Evolutionary conservation across 306 rosid species (phyloP).

Genomic region (Boehmeria nivea): DNA sequence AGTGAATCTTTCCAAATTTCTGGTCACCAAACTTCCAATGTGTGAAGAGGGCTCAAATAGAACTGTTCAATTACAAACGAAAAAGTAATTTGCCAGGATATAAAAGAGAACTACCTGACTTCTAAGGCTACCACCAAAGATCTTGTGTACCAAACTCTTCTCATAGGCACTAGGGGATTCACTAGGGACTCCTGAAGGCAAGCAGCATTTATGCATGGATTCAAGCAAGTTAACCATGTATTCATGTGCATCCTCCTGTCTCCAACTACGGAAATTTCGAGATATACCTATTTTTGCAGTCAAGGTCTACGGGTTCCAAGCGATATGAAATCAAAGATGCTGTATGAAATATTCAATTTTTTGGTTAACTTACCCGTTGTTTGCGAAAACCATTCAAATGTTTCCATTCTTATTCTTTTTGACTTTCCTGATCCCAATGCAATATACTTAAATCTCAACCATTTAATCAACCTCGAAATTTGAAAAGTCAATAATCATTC

Average conservation of each 20-base stretch:
- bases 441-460: no score
- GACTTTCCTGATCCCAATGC: no score
- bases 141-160: constrained; percentile 92
- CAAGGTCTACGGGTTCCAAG: constrained; percentile 38
- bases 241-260: constrained; percentile 99
- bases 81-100: not conserved
- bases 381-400: no score
- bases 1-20: not conserved
- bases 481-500: no score
- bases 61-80: not conserved
- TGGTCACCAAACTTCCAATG: not conserved
- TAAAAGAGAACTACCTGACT: constrained; percentile 74
- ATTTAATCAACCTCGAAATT: no score
- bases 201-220: constrained; percentile 94
- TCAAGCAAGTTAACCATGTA: constrained; percentile 99
- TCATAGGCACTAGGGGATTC: constrained; percentile 95
- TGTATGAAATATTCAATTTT: not conserved
- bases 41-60: constrained; percentile 7
- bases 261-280: constrained; percentile 68
- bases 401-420: no score
- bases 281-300: constrained; percentile 72
- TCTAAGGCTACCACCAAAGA: constrained; percentile 88
- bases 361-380: no score
- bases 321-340: constrained; percentile 1
- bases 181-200: constrained; percentile 88